Base-by-base conservation (phyloP, 208 protist species). In the Sergeia podlipaevii region DNA sequence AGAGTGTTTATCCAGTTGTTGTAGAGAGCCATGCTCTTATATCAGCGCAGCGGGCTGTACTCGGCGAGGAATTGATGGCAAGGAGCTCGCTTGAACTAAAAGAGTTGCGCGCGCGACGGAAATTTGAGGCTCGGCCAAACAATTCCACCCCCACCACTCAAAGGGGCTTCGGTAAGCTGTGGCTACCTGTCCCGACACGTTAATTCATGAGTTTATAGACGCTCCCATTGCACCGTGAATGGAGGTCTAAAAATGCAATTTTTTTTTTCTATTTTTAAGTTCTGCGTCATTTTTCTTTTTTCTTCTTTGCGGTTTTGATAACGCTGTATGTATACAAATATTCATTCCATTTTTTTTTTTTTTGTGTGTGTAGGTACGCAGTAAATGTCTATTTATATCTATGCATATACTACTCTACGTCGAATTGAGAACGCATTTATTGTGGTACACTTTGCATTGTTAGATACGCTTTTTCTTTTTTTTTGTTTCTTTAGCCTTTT, bases 41-140 rank as follows among this genome's bases (percentile, higher is more conserved):
- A n/a, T n/a, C 20, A 3, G 50, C 18, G 30, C 65, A 80, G 50
- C 29, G 80, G 39, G 38, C 37, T 13, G 0, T 80, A 3, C 70
- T 80, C 65, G 68, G 64, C 4, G 32, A 37, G 17, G 77, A 85
- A 52, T 29, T 85, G n/a, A 49, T 70, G 38, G 50, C 46, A 10
- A 63, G 77, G 18, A 73, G 55, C 28, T 38, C 50, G 23, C 47
- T 80, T 2, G 77, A 85, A 49, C 44, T 75, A 32, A 34, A 49
- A 3, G 77, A 85, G 54, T 41, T 46, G 53, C 43, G 43, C 21
- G 43, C 21, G 6, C 23, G 49, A 46, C 46, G 59, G 39, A 20
- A 46, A 46, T 33, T 21, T 13, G 60, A 66, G 30, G 49, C 27
- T 5, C 44, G 36, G 24, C 39, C 50, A 27, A 41, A 41, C 3